phyloP scores from a whole-genome alignment of 1,284 basidiomycete species.

The Tilletia setariae region DNA sequence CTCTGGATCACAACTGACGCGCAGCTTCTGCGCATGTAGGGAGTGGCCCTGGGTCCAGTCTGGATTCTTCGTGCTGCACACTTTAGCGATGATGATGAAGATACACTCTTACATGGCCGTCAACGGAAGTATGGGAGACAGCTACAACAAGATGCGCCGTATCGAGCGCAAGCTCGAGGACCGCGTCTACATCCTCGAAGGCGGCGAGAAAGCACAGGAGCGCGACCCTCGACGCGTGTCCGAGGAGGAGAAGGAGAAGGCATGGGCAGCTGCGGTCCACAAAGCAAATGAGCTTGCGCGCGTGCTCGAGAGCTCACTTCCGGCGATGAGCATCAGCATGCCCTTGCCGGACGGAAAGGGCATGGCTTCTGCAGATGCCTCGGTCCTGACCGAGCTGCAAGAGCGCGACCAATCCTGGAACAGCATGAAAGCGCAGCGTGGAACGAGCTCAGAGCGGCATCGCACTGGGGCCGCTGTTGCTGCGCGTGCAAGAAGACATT shows the following conservation, averaged over 20 bases:
- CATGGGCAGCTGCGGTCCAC: not conserved
- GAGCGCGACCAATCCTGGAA: constrained; percentile 13
- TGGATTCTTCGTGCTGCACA: constrained; percentile 89
- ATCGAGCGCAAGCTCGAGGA: constrained; percentile 42
- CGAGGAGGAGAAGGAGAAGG: constrained; percentile 8
- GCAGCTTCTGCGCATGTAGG: constrained; percentile 54
- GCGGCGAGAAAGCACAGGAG: constrained; percentile 22
- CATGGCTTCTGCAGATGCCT: not conserved
- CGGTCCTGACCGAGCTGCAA: not conserved
- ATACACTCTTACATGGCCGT: constrained; percentile 88
- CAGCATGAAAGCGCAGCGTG: constrained; percentile 15
- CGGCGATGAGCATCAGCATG: not conserved
- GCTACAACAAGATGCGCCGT: constrained; percentile 30
- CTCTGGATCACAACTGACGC: not conserved
- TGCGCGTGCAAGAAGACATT: constrained; percentile 4
- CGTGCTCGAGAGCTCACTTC: not conserved
- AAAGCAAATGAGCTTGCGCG: not conserved
- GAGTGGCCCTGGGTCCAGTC: constrained; percentile 99
- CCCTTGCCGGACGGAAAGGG: not conserved
- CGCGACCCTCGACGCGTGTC: constrained; percentile 22
- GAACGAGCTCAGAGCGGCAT: constrained; percentile 10
- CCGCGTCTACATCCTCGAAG: constrained; percentile 36
- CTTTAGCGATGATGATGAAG: constrained; percentile 88
- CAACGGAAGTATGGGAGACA: constrained; percentile 74
- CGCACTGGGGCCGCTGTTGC: constrained; percentile 11